A percentile compares a stretch with the other conserved stretches of the same genome.
phyloP scores from a whole-genome alignment of 208 protist species.

The Leishmania lainsoni region DNA sequence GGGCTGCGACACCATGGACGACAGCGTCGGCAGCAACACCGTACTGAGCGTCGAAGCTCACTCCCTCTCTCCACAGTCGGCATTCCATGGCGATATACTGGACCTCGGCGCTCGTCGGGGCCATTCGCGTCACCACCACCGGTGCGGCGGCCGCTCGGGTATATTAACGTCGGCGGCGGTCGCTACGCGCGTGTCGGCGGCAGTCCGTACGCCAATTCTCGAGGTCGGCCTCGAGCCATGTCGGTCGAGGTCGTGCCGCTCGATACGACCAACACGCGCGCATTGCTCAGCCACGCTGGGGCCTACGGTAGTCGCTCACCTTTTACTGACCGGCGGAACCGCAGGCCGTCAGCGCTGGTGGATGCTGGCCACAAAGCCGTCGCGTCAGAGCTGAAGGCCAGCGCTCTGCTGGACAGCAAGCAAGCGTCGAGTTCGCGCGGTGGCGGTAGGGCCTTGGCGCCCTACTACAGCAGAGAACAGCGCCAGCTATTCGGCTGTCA shows the following conservation, averaged over 20 bases:
- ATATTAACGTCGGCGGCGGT: conserved; percentile 61
- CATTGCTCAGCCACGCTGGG: background rate
- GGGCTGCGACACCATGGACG: background rate
- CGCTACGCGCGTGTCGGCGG: conserved; percentile 38
- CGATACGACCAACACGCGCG: conserved; percentile 10
- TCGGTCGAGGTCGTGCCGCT: conserved; percentile 22
- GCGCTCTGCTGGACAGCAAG: background rate
- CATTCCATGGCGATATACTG: conserved; percentile 62
- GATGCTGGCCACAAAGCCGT: conserved; percentile 14
- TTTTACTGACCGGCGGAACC: background rate
- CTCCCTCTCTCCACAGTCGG: conserved; percentile 30
- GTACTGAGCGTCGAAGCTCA: conserved; percentile 2
- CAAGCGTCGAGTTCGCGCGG: conserved; percentile 6
- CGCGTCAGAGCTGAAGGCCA: conserved; percentile 4
- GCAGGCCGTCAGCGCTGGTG: conserved; percentile 9
- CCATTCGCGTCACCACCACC: conserved; percentile 38
- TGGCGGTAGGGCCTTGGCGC: background rate
- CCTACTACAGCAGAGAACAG: conserved; percentile 1
- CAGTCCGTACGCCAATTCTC: conserved; percentile 34
- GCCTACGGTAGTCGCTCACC: background rate
- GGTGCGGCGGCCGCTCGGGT: conserved; percentile 62
- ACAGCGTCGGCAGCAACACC: conserved; percentile 2
- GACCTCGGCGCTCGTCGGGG: conserved; percentile 12
- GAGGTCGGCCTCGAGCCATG: background rate
- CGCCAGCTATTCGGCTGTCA: background rate